These are phyloP conservation scores for Populus trichocarpa DNA, from an alignment of 441 rosid species.

Conservation along the genomic window DNA sequence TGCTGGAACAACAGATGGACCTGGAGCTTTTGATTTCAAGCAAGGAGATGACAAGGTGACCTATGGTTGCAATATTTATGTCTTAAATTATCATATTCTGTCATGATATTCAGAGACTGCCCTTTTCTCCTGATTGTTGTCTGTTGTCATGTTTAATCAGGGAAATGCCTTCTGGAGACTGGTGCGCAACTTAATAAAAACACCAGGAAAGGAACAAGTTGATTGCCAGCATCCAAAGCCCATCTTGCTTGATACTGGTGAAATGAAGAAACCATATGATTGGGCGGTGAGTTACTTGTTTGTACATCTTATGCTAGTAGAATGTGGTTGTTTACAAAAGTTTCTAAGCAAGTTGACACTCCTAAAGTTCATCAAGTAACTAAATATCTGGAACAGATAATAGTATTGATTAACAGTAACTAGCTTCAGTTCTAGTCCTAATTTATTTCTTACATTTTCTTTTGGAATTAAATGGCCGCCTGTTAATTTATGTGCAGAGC, in stretches of 20 bases:
- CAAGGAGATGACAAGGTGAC: constrained; percentile 92
- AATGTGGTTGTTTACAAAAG: background rate
- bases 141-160: constrained; percentile 33
- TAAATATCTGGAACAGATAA: background rate
- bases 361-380: background rate
- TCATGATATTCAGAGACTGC: background rate
- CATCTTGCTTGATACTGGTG: constrained; percentile 94
- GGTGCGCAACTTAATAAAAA: constrained; percentile 69
- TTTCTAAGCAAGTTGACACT: background rate
- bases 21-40: constrained; percentile 94
- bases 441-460: background rate
- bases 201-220: constrained; percentile 62
- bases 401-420: too few relatives aligned
- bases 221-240: constrained; percentile 91
- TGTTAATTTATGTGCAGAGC: too few relatives aligned
- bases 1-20: constrained; percentile 98
- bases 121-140: constrained; percentile 6
- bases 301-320: background rate
- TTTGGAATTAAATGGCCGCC: too few relatives aligned
- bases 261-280: constrained; percentile 90
- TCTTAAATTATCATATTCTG: constrained; percentile 6
- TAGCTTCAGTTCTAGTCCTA: background rate
- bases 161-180: constrained; percentile 91
- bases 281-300: constrained; percentile 73
- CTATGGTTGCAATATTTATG: constrained; percentile 3